Evolutionary conservation across 306 rosid genomes (phyloP).

Genomic region (Calophaca sinica): DNA sequence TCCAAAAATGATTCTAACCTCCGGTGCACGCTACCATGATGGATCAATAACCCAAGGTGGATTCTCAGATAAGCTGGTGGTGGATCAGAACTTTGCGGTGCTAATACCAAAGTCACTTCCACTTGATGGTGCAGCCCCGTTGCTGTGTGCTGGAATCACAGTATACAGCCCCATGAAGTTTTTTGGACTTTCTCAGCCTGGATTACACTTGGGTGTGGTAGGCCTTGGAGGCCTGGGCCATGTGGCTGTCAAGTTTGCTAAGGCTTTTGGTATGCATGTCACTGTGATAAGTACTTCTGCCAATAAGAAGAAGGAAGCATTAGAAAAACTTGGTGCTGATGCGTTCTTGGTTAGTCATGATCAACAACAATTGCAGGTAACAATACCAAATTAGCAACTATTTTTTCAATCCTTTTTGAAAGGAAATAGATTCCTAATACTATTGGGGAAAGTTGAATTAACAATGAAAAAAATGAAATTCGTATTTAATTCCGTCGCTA

Average conservation of each 20-base stretch:
- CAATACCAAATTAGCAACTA: too few species aligned
- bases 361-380: conserved; percentile 39
- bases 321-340: conserved; percentile 42
- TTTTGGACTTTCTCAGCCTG: conserved; percentile 44
- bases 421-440: too few species aligned
- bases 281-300: conserved; percentile 3
- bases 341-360: conserved; percentile 45
- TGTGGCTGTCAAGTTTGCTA: conserved; percentile 16
- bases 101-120: conserved; percentile 44
- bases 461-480: too few species aligned
- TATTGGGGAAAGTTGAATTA: too few species aligned
- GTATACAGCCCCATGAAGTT: conserved; percentile 59
- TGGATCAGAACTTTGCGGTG: conserved; percentile 39
- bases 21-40: conserved; percentile 39
- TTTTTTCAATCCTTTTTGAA: too few species aligned
- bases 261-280: conserved; percentile 48
- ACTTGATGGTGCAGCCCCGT: conserved; percentile 51
- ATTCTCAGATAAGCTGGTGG: conserved; percentile 48
- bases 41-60: conserved; percentile 58
- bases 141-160: conserved; percentile 61
- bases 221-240: conserved; percentile 43
- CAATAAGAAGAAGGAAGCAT: conserved; percentile 5
- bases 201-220: conserved; percentile 21
- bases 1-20: conserved; percentile 46
- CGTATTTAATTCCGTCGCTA: too few species aligned